Conservation (phyloP, 2,329 filamentous ascomycete genomes). For the Plectosphaerella sp. region DNA sequence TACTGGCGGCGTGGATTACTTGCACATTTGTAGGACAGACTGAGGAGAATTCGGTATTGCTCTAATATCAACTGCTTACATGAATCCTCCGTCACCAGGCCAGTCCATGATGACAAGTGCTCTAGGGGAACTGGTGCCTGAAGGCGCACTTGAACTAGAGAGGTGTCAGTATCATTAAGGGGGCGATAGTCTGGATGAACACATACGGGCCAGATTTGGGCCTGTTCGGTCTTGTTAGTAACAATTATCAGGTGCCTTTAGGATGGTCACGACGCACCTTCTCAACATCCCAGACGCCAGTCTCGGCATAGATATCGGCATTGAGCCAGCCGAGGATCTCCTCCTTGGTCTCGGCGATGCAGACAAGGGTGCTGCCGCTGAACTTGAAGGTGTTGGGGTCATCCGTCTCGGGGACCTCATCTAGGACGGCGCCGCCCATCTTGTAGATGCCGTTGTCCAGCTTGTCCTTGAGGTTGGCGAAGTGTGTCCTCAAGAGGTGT, state of each 20-base stretch:
- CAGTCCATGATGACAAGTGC: too few relatives aligned
- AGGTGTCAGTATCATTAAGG: constrained; percentile 2
- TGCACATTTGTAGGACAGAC: too few relatives aligned
- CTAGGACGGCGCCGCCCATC: constrained; percentile 65
- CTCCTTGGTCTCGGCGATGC: constrained; percentile 62
- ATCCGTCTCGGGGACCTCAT: constrained; percentile 60
- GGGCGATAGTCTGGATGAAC: background rate
- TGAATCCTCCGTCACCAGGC: too few relatives aligned
- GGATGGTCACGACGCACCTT: constrained; percentile 39
- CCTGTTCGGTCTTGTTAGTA: constrained; percentile 20
- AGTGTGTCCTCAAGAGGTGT: constrained; percentile 35
- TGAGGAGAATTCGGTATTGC: too few relatives aligned
- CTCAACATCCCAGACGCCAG: constrained; percentile 76
- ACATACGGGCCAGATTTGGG: constrained; percentile 45
- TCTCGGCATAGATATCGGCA: constrained; percentile 67
- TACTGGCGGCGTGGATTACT: too few relatives aligned
- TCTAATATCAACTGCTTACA: too few relatives aligned
- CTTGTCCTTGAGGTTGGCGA: constrained; percentile 47
- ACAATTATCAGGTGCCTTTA: background rate
- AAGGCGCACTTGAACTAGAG: constrained; percentile 36
- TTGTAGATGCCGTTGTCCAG: constrained; percentile 54
- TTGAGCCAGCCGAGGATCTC: constrained; percentile 63
- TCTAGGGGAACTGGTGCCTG: constrained; percentile 20
- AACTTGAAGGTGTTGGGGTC: constrained; percentile 59
- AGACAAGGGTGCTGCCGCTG: constrained; percentile 68